Evolutionary conservation across 2,329 filamentous ascomycete species (phyloP), one percentile per base, ranked within the genome.

Genomic region (Botryotinia globosa): DNA sequence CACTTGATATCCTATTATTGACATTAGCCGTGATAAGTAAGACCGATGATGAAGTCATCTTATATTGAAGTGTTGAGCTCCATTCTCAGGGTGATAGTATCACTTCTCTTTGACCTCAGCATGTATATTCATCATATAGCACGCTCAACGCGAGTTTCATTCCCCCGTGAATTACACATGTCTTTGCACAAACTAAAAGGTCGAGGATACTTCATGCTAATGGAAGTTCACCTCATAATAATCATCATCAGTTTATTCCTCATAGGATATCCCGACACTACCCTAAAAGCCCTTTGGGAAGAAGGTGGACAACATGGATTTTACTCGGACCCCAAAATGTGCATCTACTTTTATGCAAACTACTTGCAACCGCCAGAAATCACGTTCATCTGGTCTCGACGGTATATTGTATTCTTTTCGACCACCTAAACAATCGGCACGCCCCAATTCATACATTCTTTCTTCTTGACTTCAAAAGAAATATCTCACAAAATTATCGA

Each of bases 381-480:
- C 4, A 10, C 45, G 4, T 51, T 25, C 4, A 51, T 51, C 45
- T 51, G 45, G 45, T 51, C 45, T 25, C 22, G 10, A 51, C 45
- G 45, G 45, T 51, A 51, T 51, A 10, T 51, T 51, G 22, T 51
- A 4, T 51, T 51, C 10, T 51, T 14, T 25, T 14, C 4, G 22
- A 51, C 25, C 0, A 34, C 34, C 34, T 34, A 34, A 34, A 34
- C 5, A 1, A 12, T n/a, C 10, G 9, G 10, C 22, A 51, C 45
- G 22, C 10, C 9, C 1, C 10, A 14, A 12, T 25, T 1, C 0
- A 51, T 25, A 25, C 4, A 10, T n/a, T 22, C 10, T n/a, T 3
- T 51, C 45, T 51, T 51, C 45, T n/a, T 51, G 22, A n/a, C 0
- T 51, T 5, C 12, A 6, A 51, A 51, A 51, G 45, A 51, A 4